Percentiles rank a stretch among this genome's conserved stretches.
These are phyloP conservation scores for Globisporangium abappressorium DNA, from an alignment of 352 stramenopile genomes.

Conservation along the genomic window DNA sequence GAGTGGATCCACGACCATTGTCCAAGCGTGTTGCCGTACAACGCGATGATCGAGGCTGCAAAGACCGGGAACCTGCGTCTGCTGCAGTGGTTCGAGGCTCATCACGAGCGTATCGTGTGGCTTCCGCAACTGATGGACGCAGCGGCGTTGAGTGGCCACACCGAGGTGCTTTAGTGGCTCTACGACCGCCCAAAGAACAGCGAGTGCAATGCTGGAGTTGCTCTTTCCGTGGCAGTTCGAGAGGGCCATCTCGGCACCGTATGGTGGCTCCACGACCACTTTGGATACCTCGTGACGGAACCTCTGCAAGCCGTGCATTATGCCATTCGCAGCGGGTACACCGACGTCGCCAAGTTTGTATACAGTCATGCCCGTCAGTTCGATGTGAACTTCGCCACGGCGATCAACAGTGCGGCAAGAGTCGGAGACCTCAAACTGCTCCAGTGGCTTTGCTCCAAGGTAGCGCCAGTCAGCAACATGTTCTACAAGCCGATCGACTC, in stretches of 20 bases:
- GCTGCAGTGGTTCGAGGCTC: not conserved
- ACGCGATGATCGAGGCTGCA: not conserved
- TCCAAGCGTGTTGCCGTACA: not conserved
- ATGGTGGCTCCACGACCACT: constrained; percentile 1
- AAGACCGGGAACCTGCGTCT: not conserved
- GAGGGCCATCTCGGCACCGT: no score
- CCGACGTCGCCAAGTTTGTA: not conserved
- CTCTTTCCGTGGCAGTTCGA: no score
- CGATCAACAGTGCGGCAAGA: not conserved
- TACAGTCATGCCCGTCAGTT: no score
- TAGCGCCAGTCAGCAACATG: no score
- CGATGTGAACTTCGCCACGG: not conserved
- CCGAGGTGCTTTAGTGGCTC: constrained; percentile 7
- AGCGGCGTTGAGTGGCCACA: not conserved
- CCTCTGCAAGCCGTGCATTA: not conserved
- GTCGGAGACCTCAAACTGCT: not conserved
- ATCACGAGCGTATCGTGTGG: not conserved
- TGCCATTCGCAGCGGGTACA: not conserved
- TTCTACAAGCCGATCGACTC: not conserved
- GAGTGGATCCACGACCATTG: constrained; percentile 1
- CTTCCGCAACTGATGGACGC: not conserved
- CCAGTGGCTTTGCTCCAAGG: no score
- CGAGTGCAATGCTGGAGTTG: no score
- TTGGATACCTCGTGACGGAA: not conserved
- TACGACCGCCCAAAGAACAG: not conserved